Conservation (phyloP, 139 green algal genomes). For the Microglena sp. region DNA sequence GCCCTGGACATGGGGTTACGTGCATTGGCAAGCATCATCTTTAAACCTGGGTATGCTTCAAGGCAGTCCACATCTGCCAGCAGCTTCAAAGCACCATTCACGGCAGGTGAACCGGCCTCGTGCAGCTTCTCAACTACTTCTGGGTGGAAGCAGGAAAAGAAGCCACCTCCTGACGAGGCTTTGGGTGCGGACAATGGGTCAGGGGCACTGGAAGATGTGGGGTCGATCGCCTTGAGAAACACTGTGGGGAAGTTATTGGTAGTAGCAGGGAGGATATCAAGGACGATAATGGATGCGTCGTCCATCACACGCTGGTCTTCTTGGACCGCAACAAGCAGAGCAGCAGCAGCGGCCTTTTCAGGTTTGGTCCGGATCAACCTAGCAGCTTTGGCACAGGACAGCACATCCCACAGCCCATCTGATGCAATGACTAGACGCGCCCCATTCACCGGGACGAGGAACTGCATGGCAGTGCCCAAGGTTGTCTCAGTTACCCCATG, state of each 20-base stretch:
- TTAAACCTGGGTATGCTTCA: neutral
- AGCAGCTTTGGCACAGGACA: constrained; percentile 40
- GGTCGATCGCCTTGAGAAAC: too few relatives aligned
- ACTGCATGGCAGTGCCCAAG: constrained; percentile 32
- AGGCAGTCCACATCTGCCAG: neutral
- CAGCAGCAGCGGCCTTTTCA: constrained; percentile 2
- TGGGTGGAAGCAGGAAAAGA: constrained; percentile 18
- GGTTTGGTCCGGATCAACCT: constrained; percentile 41
- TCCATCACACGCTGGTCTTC: constrained; percentile 40
- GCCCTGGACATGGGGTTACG: too few relatives aligned
- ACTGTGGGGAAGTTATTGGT: too few relatives aligned
- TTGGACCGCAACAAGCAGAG: constrained; percentile 18
- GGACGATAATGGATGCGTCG: constrained; percentile 71
- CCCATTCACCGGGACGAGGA: constrained; percentile 46
- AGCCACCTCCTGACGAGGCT: neutral
- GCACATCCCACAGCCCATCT: constrained; percentile 85
- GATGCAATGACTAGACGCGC: constrained; percentile 66
- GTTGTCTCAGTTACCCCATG: too few relatives aligned
- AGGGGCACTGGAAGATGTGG: too few relatives aligned
- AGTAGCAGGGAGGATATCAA: constrained; percentile 67
- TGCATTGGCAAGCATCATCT: neutral
- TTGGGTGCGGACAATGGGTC: neutral
- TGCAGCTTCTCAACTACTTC: too few relatives aligned
- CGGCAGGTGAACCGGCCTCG: neutral
- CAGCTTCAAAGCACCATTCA: too few relatives aligned